Evolutionary conservation across 2,329 filamentous ascomycete species (phyloP), one percentile per base, ranked within the genome.

Genomic region (Diaporthe caulivora): DNA sequence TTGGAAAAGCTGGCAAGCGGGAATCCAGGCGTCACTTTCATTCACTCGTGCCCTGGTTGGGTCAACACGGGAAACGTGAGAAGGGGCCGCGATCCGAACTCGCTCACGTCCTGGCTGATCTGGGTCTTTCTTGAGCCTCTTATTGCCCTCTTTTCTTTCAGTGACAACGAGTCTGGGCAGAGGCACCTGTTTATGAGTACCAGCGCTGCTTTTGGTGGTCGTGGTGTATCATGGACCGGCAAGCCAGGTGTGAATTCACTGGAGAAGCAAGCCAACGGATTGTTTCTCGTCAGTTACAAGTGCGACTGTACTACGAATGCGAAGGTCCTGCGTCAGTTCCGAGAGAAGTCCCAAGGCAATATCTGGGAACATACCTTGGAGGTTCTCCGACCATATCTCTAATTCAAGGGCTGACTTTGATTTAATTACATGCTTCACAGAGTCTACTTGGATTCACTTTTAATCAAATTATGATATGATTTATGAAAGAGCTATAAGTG

Each of bases 1-100:
- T 53, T 83, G 72, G 81, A 83, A 40, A 77, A 78, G 51, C 74
- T 84, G 29, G 82, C 82, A 13, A 72, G 74, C 21, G 79, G 79
- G 1, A 81, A 83, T 70, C 75, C 76, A 2, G 34, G 75, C 26
- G 76, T 84, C 6, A 79, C 78, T 0, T 83, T 84, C 74, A 78
- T 84, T 34, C 82, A 85, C 75, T 79, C 80, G 2, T 80, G 76
- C 72, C 82, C 83, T 2, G 82, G 82, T 0, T 78, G 70, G 71
- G 82, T 84, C 58, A 79, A 78, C 65, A 84, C 82, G 11, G 82
- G 81, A 5, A 83, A 83, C 74, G 77, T 79, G 21, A 73, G 49
- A 40, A 78, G 81, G 67, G 79, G 81, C 4, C 17, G 72, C 1
- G 78, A 80, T 11, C 70, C 78, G 9, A 74, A 76, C n/a, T 80